Conservation (phyloP, 108 stramenopile species). For the Pseudonitzschia pungens region DNA sequence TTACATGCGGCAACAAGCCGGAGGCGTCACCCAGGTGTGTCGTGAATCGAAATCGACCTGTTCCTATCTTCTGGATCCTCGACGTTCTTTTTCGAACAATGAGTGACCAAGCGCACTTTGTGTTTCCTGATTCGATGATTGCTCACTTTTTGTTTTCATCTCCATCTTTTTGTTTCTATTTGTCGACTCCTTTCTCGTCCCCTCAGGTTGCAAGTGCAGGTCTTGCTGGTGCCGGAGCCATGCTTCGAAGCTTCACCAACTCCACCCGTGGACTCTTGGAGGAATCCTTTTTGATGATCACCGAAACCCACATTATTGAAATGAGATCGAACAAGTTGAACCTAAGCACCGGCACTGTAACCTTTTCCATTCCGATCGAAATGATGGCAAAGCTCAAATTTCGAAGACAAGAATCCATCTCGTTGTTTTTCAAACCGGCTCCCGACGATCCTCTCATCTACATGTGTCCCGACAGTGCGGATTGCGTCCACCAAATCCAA, state of each 20-base stretch:
- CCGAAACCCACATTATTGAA: conserved; percentile 81
- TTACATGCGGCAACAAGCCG: conserved; percentile 38
- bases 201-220: conserved; percentile 52
- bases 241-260: conserved; percentile 77
- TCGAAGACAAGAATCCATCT: conserved; percentile 82
- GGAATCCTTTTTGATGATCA: conserved; percentile 89
- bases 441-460: conserved; percentile 86
- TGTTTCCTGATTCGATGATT: not conserved
- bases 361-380: conserved; percentile 75
- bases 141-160: not conserved
- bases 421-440: conserved; percentile 85
- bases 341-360: conserved; percentile 72
- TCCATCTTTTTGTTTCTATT: conserved; percentile 11
- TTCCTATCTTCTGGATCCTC: not conserved
- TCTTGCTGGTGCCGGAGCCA: conserved; percentile 51
- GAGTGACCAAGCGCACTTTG: not conserved
- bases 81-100: conserved; percentile 2
- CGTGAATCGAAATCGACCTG: not conserved
- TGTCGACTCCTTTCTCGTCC: not conserved
- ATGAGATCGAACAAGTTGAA: conserved; percentile 75
- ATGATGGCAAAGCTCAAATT: conserved; percentile 85
- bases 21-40: conserved; percentile 42
- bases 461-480: conserved; percentile 85
- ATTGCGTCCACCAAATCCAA: conserved; percentile 86
- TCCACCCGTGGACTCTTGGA: conserved; percentile 83